Evolutionary conservation across 2,329 filamentous ascomycete species (phyloP).

Genomic region (Calonectria fujianensis): DNA sequence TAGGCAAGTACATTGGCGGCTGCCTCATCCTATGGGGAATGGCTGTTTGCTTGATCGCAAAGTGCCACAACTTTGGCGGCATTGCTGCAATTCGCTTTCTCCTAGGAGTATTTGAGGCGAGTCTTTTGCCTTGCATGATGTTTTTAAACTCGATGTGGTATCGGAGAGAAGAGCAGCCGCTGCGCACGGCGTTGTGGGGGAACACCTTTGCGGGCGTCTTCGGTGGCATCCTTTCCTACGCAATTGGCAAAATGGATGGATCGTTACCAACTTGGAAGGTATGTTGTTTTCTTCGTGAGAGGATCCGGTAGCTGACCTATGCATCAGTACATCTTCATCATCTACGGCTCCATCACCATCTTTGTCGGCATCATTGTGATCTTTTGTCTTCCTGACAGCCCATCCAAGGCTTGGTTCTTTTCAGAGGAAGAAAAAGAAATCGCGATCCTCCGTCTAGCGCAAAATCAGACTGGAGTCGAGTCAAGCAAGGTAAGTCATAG

Average conservation of each 20-base stretch:
- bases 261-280: slow-evolving; percentile 50
- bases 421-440: slow-evolving; percentile 47
- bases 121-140: slow-evolving; percentile 69
- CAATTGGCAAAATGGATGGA: slow-evolving; percentile 55
- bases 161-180: slow-evolving; percentile 55
- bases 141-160: slow-evolving; percentile 66
- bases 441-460: slow-evolving; percentile 23
- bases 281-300: background rate
- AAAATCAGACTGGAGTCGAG: slow-evolving; percentile 31
- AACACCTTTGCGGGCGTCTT: slow-evolving; percentile 58
- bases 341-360: slow-evolving; percentile 51
- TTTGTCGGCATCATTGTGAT: slow-evolving; percentile 39
- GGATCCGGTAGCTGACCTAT: background rate
- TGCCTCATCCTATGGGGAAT: slow-evolving; percentile 59
- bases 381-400: slow-evolving; percentile 45
- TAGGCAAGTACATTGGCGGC: slow-evolving; percentile 57
- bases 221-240: slow-evolving; percentile 57
- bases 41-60: slow-evolving; percentile 65
- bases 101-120: slow-evolving; percentile 66
- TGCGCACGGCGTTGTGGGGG: slow-evolving; percentile 58
- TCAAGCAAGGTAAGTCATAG: slow-evolving; percentile 8
- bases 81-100: slow-evolving; percentile 66
- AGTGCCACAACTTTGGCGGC: slow-evolving; percentile 62
- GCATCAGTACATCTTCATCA: slow-evolving; percentile 39
- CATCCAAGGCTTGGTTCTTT: slow-evolving; percentile 50